Evolutionary conservation across 1,284 basidiomycete species (phyloP), one percentile per base, ranked within the genome.

Genomic region (Crucibulum parvulum): DNA sequence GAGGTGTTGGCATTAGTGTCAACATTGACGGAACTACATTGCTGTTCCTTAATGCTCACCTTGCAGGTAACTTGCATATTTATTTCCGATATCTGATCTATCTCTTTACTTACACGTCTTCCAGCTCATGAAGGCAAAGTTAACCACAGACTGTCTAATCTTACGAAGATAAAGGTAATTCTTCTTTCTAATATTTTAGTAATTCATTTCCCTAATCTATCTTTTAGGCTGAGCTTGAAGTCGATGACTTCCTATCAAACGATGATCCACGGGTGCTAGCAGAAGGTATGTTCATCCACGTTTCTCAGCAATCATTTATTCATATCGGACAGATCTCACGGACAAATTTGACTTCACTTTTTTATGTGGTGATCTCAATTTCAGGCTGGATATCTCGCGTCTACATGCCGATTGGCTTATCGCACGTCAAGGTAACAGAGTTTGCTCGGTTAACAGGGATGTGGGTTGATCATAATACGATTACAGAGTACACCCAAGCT

Each of bases 281-380:
- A 18, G 91, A 93, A 86, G 91, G 91, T 89, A 55, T 55, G 58
- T 56, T 11, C 10, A 45, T 59, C 45, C 9, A 31, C 31, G 5
- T 39, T 43, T 35, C 51, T 9, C 15, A 16, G 39, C 18, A 43
- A n/a, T 53, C 15, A 43, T n/a, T 4, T 15, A 34, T 35, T 15
- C 24, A 37, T 53, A 11, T n/a, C 16, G 15, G 6, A 6, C 48
- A 87, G 92, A 95, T 70, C 75, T 94, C 53, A 94, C 91, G 0
- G 92, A 94, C 69, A 86, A 84, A 65, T 96, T 95, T 66, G 94
- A 96, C 69, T 87, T 89, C 66, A 87, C 89, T 0, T 95, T 95
- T 70, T 80, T 94, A 43, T 92, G 86, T 64, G 93, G 93, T 4
- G 94, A 95, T 72, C 83, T 93, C 48, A 93, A 93, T 71, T 93